These are phyloP conservation scores for Penicillium simplicissimum DNA, from an alignment of 495 filamentous ascomycete genomes.

Conservation along the genomic window DNA sequence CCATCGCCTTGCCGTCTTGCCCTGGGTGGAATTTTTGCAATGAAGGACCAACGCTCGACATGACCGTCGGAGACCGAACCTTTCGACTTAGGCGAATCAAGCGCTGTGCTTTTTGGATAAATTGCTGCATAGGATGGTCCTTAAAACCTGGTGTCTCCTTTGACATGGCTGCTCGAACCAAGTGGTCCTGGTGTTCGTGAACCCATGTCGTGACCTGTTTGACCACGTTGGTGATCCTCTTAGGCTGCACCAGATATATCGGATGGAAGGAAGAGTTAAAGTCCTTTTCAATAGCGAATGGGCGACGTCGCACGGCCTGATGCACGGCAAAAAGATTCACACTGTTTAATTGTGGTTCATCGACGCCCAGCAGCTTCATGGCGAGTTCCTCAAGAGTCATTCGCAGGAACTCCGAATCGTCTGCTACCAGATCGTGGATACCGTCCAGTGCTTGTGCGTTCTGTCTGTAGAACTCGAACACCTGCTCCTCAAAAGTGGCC, in stretches of 20 bases:
- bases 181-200: slow-evolving; percentile 56
- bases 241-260: slow-evolving; percentile 52
- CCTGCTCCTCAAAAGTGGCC: slow-evolving; percentile 30
- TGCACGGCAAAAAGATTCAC: slow-evolving; percentile 69
- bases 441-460: slow-evolving; percentile 53
- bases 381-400: slow-evolving; percentile 67
- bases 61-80: slow-evolving; percentile 57
- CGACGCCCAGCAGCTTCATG: slow-evolving; percentile 46
- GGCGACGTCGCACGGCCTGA: slow-evolving; percentile 46
- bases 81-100: slow-evolving; percentile 69
- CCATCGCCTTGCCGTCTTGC: slow-evolving; percentile 31
- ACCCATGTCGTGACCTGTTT: slow-evolving; percentile 56
- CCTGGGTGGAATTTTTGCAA: slow-evolving; percentile 39
- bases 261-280: slow-evolving; percentile 41
- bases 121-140: slow-evolving; percentile 51
- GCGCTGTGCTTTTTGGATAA: slow-evolving; percentile 63
- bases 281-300: slow-evolving; percentile 52
- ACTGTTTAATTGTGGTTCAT: slow-evolving; percentile 45
- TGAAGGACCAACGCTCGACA: slow-evolving; percentile 55
- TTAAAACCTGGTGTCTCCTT: slow-evolving; percentile 20
- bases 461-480: slow-evolving; percentile 40
- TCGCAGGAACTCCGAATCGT: slow-evolving; percentile 48
- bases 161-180: slow-evolving; percentile 29
- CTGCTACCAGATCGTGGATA: slow-evolving; percentile 47
- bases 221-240: slow-evolving; percentile 43